A percentile compares a stretch with the other conserved stretches of the same genome.
Evolutionary conservation across 2,329 filamentous ascomycete genomes (phyloP).

Genomic region (Alternaria triticimaculans): DNA sequence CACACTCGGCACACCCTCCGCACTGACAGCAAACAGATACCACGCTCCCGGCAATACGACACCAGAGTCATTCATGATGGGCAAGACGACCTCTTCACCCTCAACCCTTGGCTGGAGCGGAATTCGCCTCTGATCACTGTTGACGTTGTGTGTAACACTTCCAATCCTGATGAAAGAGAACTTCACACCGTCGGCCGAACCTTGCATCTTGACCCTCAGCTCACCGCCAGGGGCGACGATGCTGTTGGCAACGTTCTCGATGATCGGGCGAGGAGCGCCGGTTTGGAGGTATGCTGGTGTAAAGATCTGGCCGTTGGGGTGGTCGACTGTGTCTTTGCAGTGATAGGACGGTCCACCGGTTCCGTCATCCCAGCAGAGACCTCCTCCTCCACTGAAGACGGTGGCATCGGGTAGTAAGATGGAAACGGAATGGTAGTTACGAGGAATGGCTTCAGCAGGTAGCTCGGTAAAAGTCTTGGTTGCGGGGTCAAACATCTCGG

Average conservation of each 20-base stretch:
- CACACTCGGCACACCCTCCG: slow-evolving; percentile 23
- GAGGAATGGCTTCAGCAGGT: slow-evolving; percentile 17
- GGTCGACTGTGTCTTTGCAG: slow-evolving; percentile 56
- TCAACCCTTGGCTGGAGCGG: slow-evolving; percentile 13
- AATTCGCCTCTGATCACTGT: slow-evolving; percentile 29
- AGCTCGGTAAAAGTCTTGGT: slow-evolving; percentile 25
- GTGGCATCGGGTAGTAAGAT: slow-evolving; percentile 30
- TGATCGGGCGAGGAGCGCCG: slow-evolving; percentile 19
- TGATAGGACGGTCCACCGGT: slow-evolving; percentile 40
- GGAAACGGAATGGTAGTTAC: slow-evolving; percentile 32
- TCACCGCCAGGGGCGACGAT: slow-evolving; percentile 18
- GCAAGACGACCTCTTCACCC: slow-evolving; percentile 10
- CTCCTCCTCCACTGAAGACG: slow-evolving; percentile 29
- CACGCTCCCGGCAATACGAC: slow-evolving; percentile 24
- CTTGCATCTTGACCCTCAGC: slow-evolving; percentile 18
- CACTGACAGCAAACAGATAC: slow-evolving; percentile 27
- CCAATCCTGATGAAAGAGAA: slow-evolving; percentile 29
- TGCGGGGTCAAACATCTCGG: slow-evolving; percentile 29
- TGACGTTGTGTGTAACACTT: slow-evolving; percentile 30
- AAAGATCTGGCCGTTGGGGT: slow-evolving; percentile 59
- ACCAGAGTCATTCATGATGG: slow-evolving; percentile 18
- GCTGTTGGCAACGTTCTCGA: slow-evolving; percentile 8
- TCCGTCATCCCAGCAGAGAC: slow-evolving; percentile 24
- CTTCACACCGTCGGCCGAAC: slow-evolving; percentile 9
- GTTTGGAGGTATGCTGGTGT: slow-evolving; percentile 61